A percentile compares a stretch with the other conserved stretches of the same genome.
Evolutionary conservation across 306 rosid genomes (phyloP).

Genomic region (Hippophae tibetana): DNA sequence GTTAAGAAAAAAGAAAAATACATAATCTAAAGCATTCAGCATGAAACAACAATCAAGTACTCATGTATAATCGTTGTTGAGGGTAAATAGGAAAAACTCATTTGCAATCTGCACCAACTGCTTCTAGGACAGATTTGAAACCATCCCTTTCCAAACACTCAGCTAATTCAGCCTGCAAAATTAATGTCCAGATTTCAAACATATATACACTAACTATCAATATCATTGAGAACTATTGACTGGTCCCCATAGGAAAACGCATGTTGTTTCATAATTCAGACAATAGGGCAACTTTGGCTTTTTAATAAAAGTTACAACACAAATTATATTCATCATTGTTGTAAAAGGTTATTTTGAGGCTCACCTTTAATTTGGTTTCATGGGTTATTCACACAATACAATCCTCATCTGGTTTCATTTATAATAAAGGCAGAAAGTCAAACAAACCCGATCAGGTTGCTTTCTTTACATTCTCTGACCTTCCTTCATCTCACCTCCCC

Average conservation of each 20-base stretch:
- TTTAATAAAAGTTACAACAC: too few species aligned
- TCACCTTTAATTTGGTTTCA: too few species aligned
- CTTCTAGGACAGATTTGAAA: conserved; percentile 68
- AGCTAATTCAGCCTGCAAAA: conserved; percentile 57
- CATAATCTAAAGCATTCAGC: not conserved
- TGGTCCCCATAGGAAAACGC: not conserved
- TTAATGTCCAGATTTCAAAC: not conserved
- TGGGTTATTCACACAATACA: too few species aligned
- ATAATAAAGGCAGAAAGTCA: too few species aligned
- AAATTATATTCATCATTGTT: too few species aligned
- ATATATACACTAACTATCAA: not conserved
- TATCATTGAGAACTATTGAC: not conserved
- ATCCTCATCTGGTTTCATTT: too few species aligned
- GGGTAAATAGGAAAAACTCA: conserved; percentile 3
- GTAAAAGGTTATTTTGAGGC: too few species aligned
- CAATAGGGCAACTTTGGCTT: too few species aligned
- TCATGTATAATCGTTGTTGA: not conserved
- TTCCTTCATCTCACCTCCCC: too few species aligned
- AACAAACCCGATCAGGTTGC: too few species aligned
- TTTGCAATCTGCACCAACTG: conserved; percentile 88
- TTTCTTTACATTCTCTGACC: too few species aligned
- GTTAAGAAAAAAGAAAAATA: not conserved
- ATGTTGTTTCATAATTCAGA: too few species aligned
- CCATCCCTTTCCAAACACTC: conserved; percentile 91
- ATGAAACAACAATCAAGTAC: not conserved